Base-by-base conservation (phyloP, 2,329 filamentous ascomycete genomes). In the Escovopsis sp. region DNA sequence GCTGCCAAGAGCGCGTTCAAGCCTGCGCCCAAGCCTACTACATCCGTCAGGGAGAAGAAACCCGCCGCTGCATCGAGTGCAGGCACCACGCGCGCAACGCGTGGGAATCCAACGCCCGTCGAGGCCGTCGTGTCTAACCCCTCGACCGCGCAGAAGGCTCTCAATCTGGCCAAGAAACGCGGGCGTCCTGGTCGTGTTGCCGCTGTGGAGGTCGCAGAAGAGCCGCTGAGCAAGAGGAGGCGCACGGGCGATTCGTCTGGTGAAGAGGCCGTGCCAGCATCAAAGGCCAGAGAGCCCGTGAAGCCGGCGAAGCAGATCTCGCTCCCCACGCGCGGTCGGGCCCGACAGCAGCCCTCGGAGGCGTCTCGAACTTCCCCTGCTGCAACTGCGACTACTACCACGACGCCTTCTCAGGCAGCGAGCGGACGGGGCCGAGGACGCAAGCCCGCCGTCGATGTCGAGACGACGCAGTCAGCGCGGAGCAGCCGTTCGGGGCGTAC, bases 181-280 rank as follows among this genome's bases (percentile, higher is more conserved):
- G 35, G 31, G 10, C 27, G 26, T 12, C 27, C 29, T 17, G 7
- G 10, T 12, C 23, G 26, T 2, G 11, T 16, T 2, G 13, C 33
- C n/a, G 12, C n/a, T 17, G 11, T 33, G 9, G 23, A 16, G 9
- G 5, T 9, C 8, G 17, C 11, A 12, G 29, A 35, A 13, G 39
- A 33, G 8, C 39, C 27, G 9, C 9, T 14, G 5, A 10, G 29
- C 17, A 40, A 40, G 31, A 33, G 32, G 17, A 21, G 27, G 16
- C 39, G 39, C 14, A 38, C 19, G 17, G 15, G 21, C 18, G 25
- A 32, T 10, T 30, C 29, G 17, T 11, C 21, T 11, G 4, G 9
- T 25, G 21, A 25, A n/a, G n/a, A n/a, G n/a, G n/a, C n/a, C 21
- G 21, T 11, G 8, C 8, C 21, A 25, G 21, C 21, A 3, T 11